phyloP scores from a whole-genome alignment of 1,284 basidiomycete genomes.

The Anthracocystis setariae region DNA sequence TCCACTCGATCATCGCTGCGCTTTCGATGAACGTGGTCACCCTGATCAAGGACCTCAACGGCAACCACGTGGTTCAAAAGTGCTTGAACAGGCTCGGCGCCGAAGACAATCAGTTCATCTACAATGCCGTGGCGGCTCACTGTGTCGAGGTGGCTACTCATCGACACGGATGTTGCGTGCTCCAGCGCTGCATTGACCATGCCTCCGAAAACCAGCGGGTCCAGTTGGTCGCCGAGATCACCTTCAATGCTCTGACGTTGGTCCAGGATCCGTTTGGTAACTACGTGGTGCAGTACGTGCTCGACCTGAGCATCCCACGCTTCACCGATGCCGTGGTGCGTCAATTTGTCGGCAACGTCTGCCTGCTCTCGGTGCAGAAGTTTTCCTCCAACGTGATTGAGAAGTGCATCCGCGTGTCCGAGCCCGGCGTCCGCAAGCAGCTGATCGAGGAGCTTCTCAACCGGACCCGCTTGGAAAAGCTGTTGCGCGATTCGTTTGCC shows the following conservation, averaged over 20 bases:
- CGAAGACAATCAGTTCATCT: constrained; percentile 99
- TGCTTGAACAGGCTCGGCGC: constrained; percentile 96
- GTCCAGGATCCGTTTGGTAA: constrained; percentile 99
- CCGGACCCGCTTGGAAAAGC: constrained; percentile 91
- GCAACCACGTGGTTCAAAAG: constrained; percentile 99
- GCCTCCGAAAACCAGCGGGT: constrained; percentile 94
- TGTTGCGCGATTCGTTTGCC: constrained; percentile 77
- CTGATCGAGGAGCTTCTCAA: constrained; percentile 96
- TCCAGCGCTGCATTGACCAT: constrained; percentile 98
- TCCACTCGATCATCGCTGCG: constrained; percentile 95
- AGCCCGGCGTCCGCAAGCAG: constrained; percentile 90
- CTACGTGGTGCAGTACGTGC: constrained; percentile 95
- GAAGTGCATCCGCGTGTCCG: constrained; percentile 98
- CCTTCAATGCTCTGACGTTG: constrained; percentile 94
- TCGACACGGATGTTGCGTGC: constrained; percentile 97
- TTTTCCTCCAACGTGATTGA: constrained; percentile 96
- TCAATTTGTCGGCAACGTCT: constrained; percentile 97
- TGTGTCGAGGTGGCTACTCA: constrained; percentile 99
- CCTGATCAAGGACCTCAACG: constrained; percentile 99
- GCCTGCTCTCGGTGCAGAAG: constrained; percentile 96
- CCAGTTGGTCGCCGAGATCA: constrained; percentile 98
- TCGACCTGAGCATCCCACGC: constrained; percentile 96
- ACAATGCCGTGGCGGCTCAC: constrained; percentile 98
- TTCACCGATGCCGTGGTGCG: constrained; percentile 98
- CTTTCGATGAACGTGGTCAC: constrained; percentile 97